These are phyloP conservation scores for Citrus unshiu DNA, from an alignment of 345 rosid species.

Conservation along the genomic window DNA sequence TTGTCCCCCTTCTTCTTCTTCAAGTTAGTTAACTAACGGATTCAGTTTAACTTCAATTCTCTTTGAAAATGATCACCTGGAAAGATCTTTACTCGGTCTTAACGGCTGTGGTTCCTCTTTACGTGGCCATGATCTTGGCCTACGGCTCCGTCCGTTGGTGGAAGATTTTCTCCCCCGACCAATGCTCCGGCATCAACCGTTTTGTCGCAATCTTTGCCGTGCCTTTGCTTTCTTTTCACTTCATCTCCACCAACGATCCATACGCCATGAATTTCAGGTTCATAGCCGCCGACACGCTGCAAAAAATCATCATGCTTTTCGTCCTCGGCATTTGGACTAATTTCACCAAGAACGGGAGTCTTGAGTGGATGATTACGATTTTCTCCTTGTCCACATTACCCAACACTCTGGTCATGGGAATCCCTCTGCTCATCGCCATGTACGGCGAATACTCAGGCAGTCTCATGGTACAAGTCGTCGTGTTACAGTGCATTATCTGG, in stretches of 20 bases:
- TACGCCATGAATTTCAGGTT: constrained; percentile 81
- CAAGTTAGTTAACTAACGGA: constrained; percentile 38
- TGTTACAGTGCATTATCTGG: constrained; percentile 95
- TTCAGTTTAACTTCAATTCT: neutral
- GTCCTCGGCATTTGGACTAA: constrained; percentile 62
- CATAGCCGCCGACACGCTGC: constrained; percentile 91
- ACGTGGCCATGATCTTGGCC: constrained; percentile 93
- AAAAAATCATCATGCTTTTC: constrained; percentile 67
- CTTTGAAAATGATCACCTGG: constrained; percentile 56
- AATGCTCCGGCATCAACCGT: constrained; percentile 96
- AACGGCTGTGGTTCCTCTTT: constrained; percentile 83
- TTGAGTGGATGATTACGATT: constrained; percentile 94
- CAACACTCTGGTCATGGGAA: constrained; percentile 95
- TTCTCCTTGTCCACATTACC: constrained; percentile 92
- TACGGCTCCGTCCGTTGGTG: constrained; percentile 98
- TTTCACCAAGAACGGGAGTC: constrained; percentile 52
- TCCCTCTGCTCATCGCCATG: constrained; percentile 89
- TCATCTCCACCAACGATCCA: constrained; percentile 80
- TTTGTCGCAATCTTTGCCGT: constrained; percentile 94
- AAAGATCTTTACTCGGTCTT: constrained; percentile 85
- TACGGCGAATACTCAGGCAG: constrained; percentile 65
- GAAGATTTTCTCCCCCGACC: constrained; percentile 90
- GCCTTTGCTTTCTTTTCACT: constrained; percentile 92
- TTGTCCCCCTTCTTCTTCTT: neutral
- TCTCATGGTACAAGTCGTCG: constrained; percentile 93